Evolutionary conservation across 2,329 filamentous ascomycete species (phyloP).

Genomic region (Aspergillaceae sp.): DNA sequence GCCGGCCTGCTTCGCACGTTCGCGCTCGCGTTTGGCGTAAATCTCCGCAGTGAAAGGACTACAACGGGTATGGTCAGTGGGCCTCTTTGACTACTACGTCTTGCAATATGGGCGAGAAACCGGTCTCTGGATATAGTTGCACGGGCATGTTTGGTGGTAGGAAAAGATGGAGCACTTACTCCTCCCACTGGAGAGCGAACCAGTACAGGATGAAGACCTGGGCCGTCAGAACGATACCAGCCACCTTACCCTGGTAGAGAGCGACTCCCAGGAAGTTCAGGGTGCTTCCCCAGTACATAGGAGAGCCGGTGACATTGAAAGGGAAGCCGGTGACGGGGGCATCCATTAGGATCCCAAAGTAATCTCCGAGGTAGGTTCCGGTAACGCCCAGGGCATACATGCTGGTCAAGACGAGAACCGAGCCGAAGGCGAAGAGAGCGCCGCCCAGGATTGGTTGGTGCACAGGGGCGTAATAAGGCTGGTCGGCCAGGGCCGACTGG

Average conservation of each 20-base stretch:
- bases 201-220: conserved; percentile 72
- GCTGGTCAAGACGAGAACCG: conserved; percentile 74
- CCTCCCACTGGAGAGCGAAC: conserved; percentile 76
- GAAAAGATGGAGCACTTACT: conserved; percentile 40
- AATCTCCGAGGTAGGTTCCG: conserved; percentile 94
- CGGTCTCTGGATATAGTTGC: neutral
- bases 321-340: conserved; percentile 89
- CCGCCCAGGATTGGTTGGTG: conserved; percentile 58
- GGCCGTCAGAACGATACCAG: conserved; percentile 66
- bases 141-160: neutral
- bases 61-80: conserved; percentile 10
- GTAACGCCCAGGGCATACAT: conserved; percentile 91
- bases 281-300: conserved; percentile 95
- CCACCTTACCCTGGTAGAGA: conserved; percentile 76
- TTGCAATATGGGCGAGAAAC: neutral
- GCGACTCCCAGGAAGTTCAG: conserved; percentile 86
- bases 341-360: conserved; percentile 98
- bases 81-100: neutral
- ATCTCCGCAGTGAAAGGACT: conserved; percentile 84
- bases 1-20: conserved; percentile 30
- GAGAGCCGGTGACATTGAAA: conserved; percentile 81
- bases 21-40: conserved; percentile 62
- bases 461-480: conserved; percentile 68
- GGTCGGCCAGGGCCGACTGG: conserved; percentile 68
- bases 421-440: conserved; percentile 64